Base-by-base conservation (phyloP, 2,329 filamentous ascomycete genomes). In the Akanthomyces dipterigenus region DNA sequence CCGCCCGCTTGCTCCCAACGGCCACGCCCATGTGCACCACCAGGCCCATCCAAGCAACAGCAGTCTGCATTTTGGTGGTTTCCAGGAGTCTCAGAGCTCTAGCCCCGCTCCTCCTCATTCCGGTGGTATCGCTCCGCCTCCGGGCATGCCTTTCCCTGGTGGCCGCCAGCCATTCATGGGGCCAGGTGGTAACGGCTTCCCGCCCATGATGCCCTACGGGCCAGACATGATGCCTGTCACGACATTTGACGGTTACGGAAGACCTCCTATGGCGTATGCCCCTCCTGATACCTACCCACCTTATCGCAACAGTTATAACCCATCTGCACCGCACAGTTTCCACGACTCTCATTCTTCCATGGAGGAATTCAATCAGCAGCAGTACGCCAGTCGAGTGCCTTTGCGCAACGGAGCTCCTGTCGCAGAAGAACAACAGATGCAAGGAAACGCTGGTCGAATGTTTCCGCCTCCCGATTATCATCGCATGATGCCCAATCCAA, bases 261-360 rank as follows among this genome's bases (percentile, higher is more conserved):
- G 75, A 53, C 75, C 73, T 9, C 62, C 73, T 4, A 70, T 76
- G 63, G 68, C 66, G 18, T 76, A 71, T 59, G 70, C 68, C 9
- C 72, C 70, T 8, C 65, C 71, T 58, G 75, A 78, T 36, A 66
- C 75, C 9, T 73, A 73, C 60, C 67, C 65, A 48, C 66, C 68
- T 5, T 69, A 72, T 62, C 69, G 68, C 26, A 73, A 71, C 64
- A 75, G 73, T 65, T 82, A 82, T 67, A 80, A 79, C 3, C 81
- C 83, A 2, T 78, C 80, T 1, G 85, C 83, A 2, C 81, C 83
- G 4, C 83, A 83, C 64, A 87, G 83, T 70, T 85, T 84, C 67
- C 84, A 85, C 60, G 84, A 80, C 40, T 87, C 85, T 2, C 84
- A 86, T 63, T 78, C 82, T 40, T 85, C 84, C 5, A 77, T 78